Conservation (phyloP, 805 yeast species). For the Candida koratica region DNA sequence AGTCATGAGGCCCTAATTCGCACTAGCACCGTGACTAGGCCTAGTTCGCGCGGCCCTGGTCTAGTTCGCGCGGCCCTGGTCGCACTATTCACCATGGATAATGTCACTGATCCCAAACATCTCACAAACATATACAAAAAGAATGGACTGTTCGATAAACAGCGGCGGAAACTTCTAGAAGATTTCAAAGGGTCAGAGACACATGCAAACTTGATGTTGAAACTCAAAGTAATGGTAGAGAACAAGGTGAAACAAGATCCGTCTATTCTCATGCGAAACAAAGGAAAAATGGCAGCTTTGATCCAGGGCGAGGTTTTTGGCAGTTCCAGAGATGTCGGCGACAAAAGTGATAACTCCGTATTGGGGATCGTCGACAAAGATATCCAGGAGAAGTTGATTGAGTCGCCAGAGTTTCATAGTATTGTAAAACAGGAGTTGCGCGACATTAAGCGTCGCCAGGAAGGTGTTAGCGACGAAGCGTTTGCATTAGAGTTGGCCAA, state of each 20-base stretch:
- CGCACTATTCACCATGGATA: background rate
- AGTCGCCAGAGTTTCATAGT: constrained; percentile 38
- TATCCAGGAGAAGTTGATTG: constrained; percentile 41
- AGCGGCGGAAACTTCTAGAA: constrained; percentile 40
- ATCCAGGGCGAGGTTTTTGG: constrained; percentile 47
- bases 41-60: no score
- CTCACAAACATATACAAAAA: constrained; percentile 43
- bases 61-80: no score
- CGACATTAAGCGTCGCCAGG: constrained; percentile 27
- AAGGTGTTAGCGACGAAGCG: constrained; percentile 40
- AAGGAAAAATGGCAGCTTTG: constrained; percentile 48
- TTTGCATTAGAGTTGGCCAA: constrained; percentile 19
- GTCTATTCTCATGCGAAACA: constrained; percentile 43
- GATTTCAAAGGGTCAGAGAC: constrained; percentile 41
- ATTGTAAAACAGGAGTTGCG: constrained; percentile 28
- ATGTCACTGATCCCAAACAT: constrained; percentile 30
- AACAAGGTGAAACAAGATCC: constrained; percentile 47
- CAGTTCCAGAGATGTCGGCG: constrained; percentile 13
- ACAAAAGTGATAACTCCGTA: constrained; percentile 16
- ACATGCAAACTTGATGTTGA: constrained; percentile 35
- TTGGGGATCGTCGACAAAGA: constrained; percentile 41
- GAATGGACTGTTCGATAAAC: constrained; percentile 47
- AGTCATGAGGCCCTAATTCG: constrained; percentile 2
- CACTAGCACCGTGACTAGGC: no score
- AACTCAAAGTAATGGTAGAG: constrained; percentile 42